Evolutionary conservation across 805 yeast species (phyloP), one percentile per base, ranked within the genome.

Genomic region (Kuraishia floccosa): DNA sequence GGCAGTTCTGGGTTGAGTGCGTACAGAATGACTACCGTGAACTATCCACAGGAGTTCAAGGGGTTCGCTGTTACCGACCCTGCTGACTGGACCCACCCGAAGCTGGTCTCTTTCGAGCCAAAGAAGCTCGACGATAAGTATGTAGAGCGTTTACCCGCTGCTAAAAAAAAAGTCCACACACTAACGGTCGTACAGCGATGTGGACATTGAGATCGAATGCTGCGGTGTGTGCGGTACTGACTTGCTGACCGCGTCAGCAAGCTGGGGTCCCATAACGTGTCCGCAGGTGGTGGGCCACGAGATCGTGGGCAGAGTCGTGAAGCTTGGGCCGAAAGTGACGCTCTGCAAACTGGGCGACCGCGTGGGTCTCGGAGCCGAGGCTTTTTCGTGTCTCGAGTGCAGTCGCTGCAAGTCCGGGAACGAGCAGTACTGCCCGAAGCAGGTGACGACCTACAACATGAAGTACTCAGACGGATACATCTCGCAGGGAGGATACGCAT

Each of bases 181-280:
- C 34, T 17, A 21, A 24, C 23, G 32, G 27, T 12, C 49, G 42
- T n/a, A n/a, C 40, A 33, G 50, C 15, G 81, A 74, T 40, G 61
- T 75, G 25, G 77, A 71, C 38, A 58, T 74, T 27, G 70, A 72
- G 47, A 65, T 69, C 30, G 73, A 68, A 39, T 65, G 70, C 35
- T 73, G 80, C 52, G 81, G 81, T 43, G 58, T 77, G 8, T 77
- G 86, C 56, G 86, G 83, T 13, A 64, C 74, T 20, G 84, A 77
- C 43, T 46, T 69, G 27, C 67, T 67, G 52, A 60, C 68, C 17
- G 60, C 70, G 26, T 51, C 54, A 33, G 76, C 70, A 38, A 59
- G 56, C 32, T 73, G 80, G 80, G 64, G 58, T 30, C 41, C 51
- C 24, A 42, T 42, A 41, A 46, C 51, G 14, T 37, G 48, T 35